A percentile compares a stretch with the other conserved stretches of the same genome.
phyloP scores from a whole-genome alignment of 73 alveolate species.

The Effrenium voratum region DNA sequence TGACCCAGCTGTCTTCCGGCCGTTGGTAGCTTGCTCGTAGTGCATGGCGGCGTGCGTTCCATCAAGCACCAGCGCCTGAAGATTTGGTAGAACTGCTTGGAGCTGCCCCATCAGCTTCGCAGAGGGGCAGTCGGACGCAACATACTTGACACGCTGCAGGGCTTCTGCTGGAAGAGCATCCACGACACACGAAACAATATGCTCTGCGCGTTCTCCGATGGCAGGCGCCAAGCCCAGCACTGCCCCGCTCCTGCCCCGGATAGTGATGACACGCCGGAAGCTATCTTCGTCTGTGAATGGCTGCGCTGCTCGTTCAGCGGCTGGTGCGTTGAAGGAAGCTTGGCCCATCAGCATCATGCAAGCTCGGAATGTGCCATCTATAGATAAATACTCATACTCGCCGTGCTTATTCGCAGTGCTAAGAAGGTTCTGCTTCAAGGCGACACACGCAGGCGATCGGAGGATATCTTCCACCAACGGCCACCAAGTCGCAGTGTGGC shows the following conservation, averaged over 20 bases:
- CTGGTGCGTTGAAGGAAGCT: not conserved
- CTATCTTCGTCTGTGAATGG: not conserved
- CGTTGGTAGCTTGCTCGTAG: slow-evolving; percentile 21
- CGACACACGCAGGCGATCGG: not conserved
- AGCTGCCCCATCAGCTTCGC: not conserved
- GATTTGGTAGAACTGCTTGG: not conserved
- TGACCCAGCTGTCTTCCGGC: not conserved
- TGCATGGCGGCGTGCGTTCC: slow-evolving; percentile 5
- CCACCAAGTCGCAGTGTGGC: slow-evolving; percentile 32
- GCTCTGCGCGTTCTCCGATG: not conserved
- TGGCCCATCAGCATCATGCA: slow-evolving; percentile 20
- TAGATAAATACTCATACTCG: not conserved
- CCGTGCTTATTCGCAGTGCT: not conserved
- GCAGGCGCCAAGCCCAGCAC: not conserved
- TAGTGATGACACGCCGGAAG: not conserved
- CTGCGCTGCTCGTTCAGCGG: not conserved
- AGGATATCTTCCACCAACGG: slow-evolving; percentile 55
- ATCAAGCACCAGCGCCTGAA: not conserved
- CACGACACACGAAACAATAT: not conserved
- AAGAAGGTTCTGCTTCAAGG: not conserved
- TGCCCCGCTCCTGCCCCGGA: slow-evolving; percentile 43
- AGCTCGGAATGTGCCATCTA: slow-evolving; percentile 33
- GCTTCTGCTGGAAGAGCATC: not conserved
- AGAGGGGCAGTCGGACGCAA: slow-evolving; percentile 5
- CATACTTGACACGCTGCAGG: not conserved